These are phyloP conservation scores for Cudoniella acicularis DNA, from an alignment of 495 filamentous ascomycete genomes.

Conservation along the genomic window DNA sequence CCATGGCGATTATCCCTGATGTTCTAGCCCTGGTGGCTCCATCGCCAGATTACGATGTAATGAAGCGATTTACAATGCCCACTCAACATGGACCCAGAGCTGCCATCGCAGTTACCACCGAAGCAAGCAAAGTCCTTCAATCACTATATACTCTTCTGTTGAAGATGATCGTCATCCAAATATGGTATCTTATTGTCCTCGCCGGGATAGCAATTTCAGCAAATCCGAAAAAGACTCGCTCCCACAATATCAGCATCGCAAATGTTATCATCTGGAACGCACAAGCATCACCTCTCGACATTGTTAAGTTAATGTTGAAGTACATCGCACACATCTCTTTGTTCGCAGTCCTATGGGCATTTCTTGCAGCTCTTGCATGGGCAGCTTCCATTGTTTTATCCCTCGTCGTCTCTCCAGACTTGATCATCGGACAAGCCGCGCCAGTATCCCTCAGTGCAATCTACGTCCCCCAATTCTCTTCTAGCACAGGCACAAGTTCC, in stretches of 20 bases:
- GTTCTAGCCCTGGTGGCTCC: conserved; percentile 1
- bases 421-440: background rate
- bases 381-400: conserved; percentile 5
- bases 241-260: conserved; percentile 14
- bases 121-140: conserved; percentile 8
- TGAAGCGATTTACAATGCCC: conserved; percentile 15
- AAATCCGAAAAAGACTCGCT: background rate
- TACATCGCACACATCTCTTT: conserved; percentile 4
- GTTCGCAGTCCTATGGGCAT: conserved; percentile 17
- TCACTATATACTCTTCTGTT: conserved; percentile 23
- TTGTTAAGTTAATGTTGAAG: conserved; percentile 4
- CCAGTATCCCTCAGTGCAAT: conserved; percentile 15
- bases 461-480: conserved; percentile 19
- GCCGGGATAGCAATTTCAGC: conserved; percentile 13
- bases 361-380: conserved; percentile 8
- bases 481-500: background rate
- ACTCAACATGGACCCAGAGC: conserved; percentile 5
- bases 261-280: conserved; percentile 20
- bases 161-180: conserved; percentile 13
- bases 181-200: conserved; percentile 19
- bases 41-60: conserved; percentile 5
- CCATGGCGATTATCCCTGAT: background rate
- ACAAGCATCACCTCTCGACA: conserved; percentile 11
- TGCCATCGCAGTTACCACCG: conserved; percentile 3
- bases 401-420: background rate